A percentile compares a stretch with the other conserved stretches of the same genome.
phyloP scores from a whole-genome alignment of 1,139 yeast genomes.

The Yamadazyma blattariae region DNA sequence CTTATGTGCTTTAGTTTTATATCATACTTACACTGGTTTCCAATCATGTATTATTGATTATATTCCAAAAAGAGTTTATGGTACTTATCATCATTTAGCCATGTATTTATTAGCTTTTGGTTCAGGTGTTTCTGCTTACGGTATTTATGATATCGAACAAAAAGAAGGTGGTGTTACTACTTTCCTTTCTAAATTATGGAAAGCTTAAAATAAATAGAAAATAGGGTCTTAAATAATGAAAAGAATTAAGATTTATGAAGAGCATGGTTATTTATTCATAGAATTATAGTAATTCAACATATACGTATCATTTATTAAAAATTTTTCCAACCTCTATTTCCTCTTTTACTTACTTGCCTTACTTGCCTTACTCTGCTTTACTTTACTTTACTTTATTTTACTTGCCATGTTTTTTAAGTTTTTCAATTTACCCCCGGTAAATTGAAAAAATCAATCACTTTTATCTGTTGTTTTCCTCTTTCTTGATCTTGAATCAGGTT shows the following conservation, averaged over 20 bases:
- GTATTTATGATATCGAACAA: conserved; percentile 79
- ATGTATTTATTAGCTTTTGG: conserved; percentile 67
- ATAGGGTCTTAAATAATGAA: conserved; percentile 42
- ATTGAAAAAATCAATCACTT: not conserved
- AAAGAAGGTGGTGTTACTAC: conserved; percentile 45
- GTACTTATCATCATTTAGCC: conserved; percentile 64
- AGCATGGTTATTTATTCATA: not conserved
- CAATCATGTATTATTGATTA: conserved; percentile 86
- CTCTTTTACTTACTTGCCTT: too few relatives aligned
- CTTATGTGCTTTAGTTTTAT: conserved; percentile 58
- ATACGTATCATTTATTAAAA: conserved; percentile 1
- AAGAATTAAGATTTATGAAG: conserved; percentile 20
- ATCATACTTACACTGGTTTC: conserved; percentile 80
- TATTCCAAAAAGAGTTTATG: conserved; percentile 82
- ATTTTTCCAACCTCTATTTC: too few relatives aligned
- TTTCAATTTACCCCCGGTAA: too few relatives aligned
- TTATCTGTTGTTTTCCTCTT: conserved; percentile 9
- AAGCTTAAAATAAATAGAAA: too few relatives aligned
- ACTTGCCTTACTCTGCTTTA: too few relatives aligned
- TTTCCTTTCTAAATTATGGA: conserved; percentile 37
- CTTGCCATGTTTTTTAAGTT: too few relatives aligned
- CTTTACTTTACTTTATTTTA: too few relatives aligned
- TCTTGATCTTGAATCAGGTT: conserved; percentile 5
- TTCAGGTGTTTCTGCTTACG: conserved; percentile 70
- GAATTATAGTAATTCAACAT: not conserved